Evolutionary conservation across 2,329 filamentous ascomycete species (phyloP), one percentile per base, ranked within the genome.

Genomic region (Colletotrichum musicola): DNA sequence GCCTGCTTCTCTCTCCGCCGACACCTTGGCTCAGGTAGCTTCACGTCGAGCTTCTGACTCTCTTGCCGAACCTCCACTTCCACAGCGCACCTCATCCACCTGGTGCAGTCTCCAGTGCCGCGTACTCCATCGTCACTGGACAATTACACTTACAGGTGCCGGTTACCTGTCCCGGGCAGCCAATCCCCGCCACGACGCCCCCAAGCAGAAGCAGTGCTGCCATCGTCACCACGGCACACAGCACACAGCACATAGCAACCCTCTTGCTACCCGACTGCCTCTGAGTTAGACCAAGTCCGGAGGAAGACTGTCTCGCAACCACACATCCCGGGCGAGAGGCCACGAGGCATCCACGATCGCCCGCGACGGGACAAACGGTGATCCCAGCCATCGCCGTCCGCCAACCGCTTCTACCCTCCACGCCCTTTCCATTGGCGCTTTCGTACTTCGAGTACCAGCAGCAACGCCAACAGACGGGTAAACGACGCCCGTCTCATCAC

Each of bases 301-400:
- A 55, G 4, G 6, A 42, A 42, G 13, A 50, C 46, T 59, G 40
- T 14, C 20, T 46, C 50, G 40, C 50, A 55, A 35, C 40, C 62
- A 51, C 50, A 51, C 40, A 44, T 66, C 55, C 56, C 44, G 62
- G 66, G 50, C 66, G 62, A 69, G 66, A 60, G 66, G 66, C 62
- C 62, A 69, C 66, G 66, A 69, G 66, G 56, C 62, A 66, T 53
- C 56, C 66, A 69, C 66, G 66, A 69, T 61, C 50, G 51, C 63
- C 30, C 30, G 42, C 25, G 42, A 66, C 66, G 66, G 66, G 55
- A 66, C 22, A 60, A 61, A 66, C 66, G 49, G 66, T 61, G 50
- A 61, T 66, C 56, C 47, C 22, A 65, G 62, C 66, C 44, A 46
- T 65, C 49, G 54, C 55, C 65, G 22, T 55, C 57, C 49, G 50